These are phyloP conservation scores for Pseudevernia furfuracea DNA, from an alignment of 495 filamentous ascomycete species.

Conservation along the genomic window DNA sequence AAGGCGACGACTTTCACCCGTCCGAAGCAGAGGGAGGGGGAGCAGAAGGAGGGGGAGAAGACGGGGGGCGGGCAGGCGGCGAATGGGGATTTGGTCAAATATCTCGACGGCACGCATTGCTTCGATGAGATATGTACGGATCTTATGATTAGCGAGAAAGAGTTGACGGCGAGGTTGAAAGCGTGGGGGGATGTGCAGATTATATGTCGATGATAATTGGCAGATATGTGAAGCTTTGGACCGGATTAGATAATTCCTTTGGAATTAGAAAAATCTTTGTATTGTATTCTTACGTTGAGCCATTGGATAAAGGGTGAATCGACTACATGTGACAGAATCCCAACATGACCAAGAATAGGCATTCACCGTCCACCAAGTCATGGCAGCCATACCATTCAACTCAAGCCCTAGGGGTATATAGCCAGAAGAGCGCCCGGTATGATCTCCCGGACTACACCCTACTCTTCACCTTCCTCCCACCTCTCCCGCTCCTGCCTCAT, in stretches of 20 bases:
- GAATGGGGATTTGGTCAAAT: slow-evolving; percentile 47
- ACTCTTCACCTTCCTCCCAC: slow-evolving; percentile 52
- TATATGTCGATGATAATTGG: slow-evolving; percentile 44
- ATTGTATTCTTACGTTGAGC: background rate
- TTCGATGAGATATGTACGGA: slow-evolving; percentile 91
- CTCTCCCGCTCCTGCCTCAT: slow-evolving; percentile 64
- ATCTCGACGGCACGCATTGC: slow-evolving; percentile 72
- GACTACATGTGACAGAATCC: background rate
- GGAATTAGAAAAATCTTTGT: too few species aligned
- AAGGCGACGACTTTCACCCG: slow-evolving; percentile 7
- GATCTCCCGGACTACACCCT: background rate
- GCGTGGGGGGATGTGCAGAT: slow-evolving; percentile 47
- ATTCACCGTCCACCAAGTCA: background rate
- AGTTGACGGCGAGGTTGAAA: slow-evolving; percentile 45
- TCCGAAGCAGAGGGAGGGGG: background rate
- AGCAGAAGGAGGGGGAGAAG: background rate
- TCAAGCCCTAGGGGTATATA: background rate
- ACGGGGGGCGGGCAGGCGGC: background rate
- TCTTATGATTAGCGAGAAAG: slow-evolving; percentile 50
- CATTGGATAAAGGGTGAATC: background rate
- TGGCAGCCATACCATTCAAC: background rate
- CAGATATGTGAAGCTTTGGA: background rate
- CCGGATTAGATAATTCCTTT: too few species aligned
- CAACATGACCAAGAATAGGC: background rate
- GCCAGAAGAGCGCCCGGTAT: background rate